Evolutionary conservation across 441 rosid species (phyloP), one percentile per base, ranked within the genome.

Genomic region (Pelargonium australe): DNA sequence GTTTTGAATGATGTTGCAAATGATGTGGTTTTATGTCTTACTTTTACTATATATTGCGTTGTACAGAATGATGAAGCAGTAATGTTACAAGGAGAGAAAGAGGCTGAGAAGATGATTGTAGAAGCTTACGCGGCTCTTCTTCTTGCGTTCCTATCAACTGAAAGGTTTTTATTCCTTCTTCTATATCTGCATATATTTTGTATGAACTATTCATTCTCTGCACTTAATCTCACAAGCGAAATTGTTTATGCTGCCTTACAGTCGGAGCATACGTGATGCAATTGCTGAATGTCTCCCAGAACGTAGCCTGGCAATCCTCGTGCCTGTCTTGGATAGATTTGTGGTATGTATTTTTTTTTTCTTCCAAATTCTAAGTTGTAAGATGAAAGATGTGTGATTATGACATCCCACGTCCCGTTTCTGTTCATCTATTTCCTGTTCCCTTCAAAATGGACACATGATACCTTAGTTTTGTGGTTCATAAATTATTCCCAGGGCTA

Each of bases 241-340:
- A 40, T 9, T 70, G 71, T 64, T n/a, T 70, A 74, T 77, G 55
- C 69, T 66, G 64, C 70, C 70, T 70, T 62, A 73, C 96, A 95
- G 99, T 81, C 83, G 74, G 80, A 78, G 83, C 76, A 89, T 81
- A 55, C 96, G 98, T 11, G 84, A 84, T 77, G 83, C 85, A 41
- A 95, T 95, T 72, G 89, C 94, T 13, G 87, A 74, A 73, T 85
- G 80, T 74, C 96, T 95, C 70, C 99, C 99, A 0, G 82, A 86
- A 68, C 92, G 71, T 67, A 84, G 80, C 72, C 79, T 95, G 62
- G 73, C 85, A 23, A 71, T 83, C 76, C 87, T 95, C 68, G 97
- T 95, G 68, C 98, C 99, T 0, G 99, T 92, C 47, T 76, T 95
- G 86, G 97, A 95, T 77, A 95, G 96, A 90, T 95, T 95, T 83